These are phyloP conservation scores for Poa annua DNA, from an alignment of 176 grass and related monocot species.

Conservation along the genomic window DNA sequence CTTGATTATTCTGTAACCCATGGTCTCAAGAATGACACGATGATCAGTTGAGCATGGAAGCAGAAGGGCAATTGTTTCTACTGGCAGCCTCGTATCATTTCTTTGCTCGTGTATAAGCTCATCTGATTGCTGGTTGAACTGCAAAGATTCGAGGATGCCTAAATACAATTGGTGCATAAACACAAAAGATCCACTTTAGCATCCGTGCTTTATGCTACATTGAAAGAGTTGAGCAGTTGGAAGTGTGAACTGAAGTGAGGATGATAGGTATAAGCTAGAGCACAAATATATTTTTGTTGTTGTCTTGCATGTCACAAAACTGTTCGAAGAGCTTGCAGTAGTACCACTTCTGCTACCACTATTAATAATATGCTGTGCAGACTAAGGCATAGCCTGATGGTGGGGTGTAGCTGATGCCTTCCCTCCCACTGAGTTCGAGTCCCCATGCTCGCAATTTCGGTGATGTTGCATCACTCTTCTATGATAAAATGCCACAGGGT, in stretches of 20 bases:
- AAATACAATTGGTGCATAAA: not conserved
- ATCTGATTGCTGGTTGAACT: not conserved
- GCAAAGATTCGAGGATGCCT: not conserved
- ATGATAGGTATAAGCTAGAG: not conserved
- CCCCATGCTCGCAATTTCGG: too few species aligned
- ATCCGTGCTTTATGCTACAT: not conserved
- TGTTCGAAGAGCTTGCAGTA: not conserved
- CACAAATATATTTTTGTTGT: not conserved
- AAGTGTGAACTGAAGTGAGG: not conserved
- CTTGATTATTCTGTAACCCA: not conserved
- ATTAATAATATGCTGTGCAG: not conserved
- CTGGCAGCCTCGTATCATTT: not conserved
- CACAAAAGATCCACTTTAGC: not conserved
- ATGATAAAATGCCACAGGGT: too few species aligned
- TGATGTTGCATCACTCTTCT: too few species aligned
- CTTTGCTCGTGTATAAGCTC: not conserved
- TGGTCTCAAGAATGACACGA: not conserved
- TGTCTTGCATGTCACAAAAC: conserved; percentile 5
- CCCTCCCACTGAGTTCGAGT: too few species aligned
- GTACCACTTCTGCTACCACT: not conserved
- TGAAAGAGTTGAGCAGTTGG: not conserved
- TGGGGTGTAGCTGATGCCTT: too few species aligned
- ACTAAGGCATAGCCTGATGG: too few species aligned
- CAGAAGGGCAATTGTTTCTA: not conserved
- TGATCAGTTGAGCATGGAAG: not conserved